Base-by-base conservation (phyloP, 352 stramenopile species). In the Pythium sukuiense region DNA sequence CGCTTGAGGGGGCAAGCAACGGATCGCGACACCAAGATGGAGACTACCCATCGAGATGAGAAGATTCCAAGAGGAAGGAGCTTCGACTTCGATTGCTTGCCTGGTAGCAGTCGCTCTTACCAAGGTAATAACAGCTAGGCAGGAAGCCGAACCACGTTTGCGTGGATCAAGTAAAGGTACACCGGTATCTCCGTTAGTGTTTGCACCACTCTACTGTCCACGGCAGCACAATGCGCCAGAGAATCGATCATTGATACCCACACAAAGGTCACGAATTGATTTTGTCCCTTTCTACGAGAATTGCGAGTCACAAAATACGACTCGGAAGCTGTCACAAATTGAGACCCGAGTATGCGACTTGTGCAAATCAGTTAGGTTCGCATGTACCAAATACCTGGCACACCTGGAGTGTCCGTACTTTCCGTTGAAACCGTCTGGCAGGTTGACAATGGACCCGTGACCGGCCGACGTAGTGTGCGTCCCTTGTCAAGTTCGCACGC, bases 401-500 rank as follows among this genome's bases (percentile, higher is more conserved):
- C 63, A 49, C 13, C 39, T n/a, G 26, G 20, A 3, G 12, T 39
- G 29, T 55, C 41, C 12, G 16, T 4, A 12, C n/a, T 27, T 50
- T 14, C 43, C 41, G 26, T 61, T 46, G 60, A 54, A 61, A 67
- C 62, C 55, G 56, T 70, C 56, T 70, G 63, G 50, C 63, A 50
- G 39, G n/a, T 61, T 52, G 65, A 67, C 65, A 50, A 67, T 56
- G 29, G 39, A 55, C 24, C 56, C 27, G 33, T 49, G 37, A 53
- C 2, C n/a, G 18, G 41, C 33, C 55, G 66, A 72, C 66, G 63
- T 55, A 64, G 46, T 41, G 54, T 65, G 60, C 66, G 66, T 73
- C 66, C 49, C 61, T 63, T 39, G 46, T 59, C n/a, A 54, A 63
- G 24, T 73, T 67, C 58, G 35, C 39, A 16, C 18, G 14, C 41